Base-by-base conservation (phyloP, 352 stramenopile genomes). In the Phytophthora sojae region DNA sequence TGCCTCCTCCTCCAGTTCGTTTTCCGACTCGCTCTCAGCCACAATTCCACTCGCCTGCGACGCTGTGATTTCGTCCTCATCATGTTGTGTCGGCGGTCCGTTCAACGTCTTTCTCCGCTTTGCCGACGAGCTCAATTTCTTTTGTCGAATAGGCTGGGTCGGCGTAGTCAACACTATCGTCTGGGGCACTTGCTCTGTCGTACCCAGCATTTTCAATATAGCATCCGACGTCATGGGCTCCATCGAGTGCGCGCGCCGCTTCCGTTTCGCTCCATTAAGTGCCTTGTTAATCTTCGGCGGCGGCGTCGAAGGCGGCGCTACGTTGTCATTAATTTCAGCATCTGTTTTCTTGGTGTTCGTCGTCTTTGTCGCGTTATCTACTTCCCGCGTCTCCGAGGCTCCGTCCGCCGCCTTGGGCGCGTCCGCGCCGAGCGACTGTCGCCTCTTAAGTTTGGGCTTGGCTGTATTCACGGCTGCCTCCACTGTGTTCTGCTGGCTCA, bases 141-240 rank as follows among this genome's bases (percentile, higher is more conserved):
- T 77, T 2, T 50, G 61, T 61, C 53, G 49, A 68, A 71, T 67
- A 6, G 54, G 66, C 45, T 77, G 73, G 17, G 68, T 69, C 9
- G 73, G 73, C 26, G 73, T 80, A 35, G 52, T 67, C 4, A 69
- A 37, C 23, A 56, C 52, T 30, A 14, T 25, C 4, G 15, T 44
- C 60, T 59, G 37, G 14, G 45, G 11, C 5, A 55, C 64, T n/a
- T 73, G 64, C 50, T 71, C 65, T 2, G 64, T 74, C 21, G 53
- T 68, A 2, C 75, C 78, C 15, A 93, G 66, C 29, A 89, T 70
- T 55, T 85, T 86, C 44, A 85, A 64, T 23, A 92, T 93, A 2
- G 79, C 73, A 51, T 93, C 81, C 3, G 83, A 90, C 35, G 82
- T 75, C 73, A 86, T 85, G 0, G 86, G 83, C 55, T 93, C 86